Base-by-base conservation (phyloP, 2,329 filamentous ascomycete genomes). In the Drechslerella stenobrocha region DNA sequence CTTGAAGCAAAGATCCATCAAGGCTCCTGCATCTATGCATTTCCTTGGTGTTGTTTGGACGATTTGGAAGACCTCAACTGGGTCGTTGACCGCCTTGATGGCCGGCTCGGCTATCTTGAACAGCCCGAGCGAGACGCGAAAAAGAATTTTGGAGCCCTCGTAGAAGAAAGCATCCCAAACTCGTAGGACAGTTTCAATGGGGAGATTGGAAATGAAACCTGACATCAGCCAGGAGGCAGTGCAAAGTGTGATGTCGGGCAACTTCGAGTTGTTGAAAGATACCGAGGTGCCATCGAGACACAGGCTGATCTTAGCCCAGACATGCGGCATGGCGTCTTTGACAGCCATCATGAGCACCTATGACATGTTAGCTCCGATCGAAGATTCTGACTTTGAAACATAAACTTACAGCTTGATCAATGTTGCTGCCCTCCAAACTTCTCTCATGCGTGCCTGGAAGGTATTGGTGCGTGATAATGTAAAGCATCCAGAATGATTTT, bases 211-310 rank as follows among this genome's bases (percentile, higher is more conserved):
- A 69, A 96, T 93, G 76, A 93, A 96, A 73, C 93, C 88, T 48
- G 89, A 95, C 92, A 97, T 96, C 76, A 97, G 95, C 92, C 92
- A 97, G 2, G 91, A 89, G 7, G 91, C 96, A 76, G 93, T 90
- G 72, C 90, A 95, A 3, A 97, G 82, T 0, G 89, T 93, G 71
- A 97, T 92, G 9, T 92, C 91, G 0, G 92, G 92, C 8, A 96
- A 81, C 2, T 73, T 75, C 64, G 76, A 78, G 60, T 74, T 73
- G 52, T 74, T 76, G 18, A 75, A 72, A 13, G 75, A 73, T 37
- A 75, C 64, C 72, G 75, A 70, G 74, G 71, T 71, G 28, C 73
- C 78, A 71, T 89, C 86, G 35, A 89, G 80, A 76, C 92, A 87
- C 69, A 85, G 85, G 26, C 89, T 89, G 72, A 97, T 90, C 75